A percentile compares a stretch with the other conserved stretches of the same genome.
These are phyloP conservation scores for Pseudogymnoascus sp. DNA, from an alignment of 2,329 filamentous ascomycete species.

Conservation along the genomic window DNA sequence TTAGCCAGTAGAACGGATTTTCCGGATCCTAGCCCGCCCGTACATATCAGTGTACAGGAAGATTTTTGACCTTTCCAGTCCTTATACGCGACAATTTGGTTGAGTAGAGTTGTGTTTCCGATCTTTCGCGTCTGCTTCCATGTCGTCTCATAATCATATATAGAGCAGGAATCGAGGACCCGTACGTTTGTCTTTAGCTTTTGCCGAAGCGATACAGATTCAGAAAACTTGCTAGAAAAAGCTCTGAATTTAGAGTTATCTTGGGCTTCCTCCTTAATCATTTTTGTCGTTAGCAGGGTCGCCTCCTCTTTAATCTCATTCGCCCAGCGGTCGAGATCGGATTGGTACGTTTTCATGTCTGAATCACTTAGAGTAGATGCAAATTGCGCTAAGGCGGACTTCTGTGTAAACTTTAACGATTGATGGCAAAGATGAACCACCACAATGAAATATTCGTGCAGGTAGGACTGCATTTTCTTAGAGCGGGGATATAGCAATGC, in stretches of 20 bases:
- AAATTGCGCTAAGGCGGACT: slow-evolving; percentile 28
- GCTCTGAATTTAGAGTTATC: slow-evolving; percentile 23
- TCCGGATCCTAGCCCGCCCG: slow-evolving; percentile 35
- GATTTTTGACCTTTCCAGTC: slow-evolving; percentile 22
- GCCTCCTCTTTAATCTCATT: slow-evolving; percentile 31
- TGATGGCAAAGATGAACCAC: slow-evolving; percentile 33
- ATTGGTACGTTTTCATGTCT: slow-evolving; percentile 27
- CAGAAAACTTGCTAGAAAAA: slow-evolving; percentile 17
- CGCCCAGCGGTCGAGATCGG: slow-evolving; percentile 30
- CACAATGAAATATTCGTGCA: slow-evolving; percentile 35
- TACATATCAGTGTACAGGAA: slow-evolving; percentile 28
- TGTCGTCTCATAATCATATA: slow-evolving; percentile 31
- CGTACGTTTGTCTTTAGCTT: slow-evolving; percentile 18
- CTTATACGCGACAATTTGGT: slow-evolving; percentile 18
- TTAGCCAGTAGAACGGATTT: slow-evolving; percentile 39
- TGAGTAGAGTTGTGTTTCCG: slow-evolving; percentile 29
- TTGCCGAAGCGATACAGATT: slow-evolving; percentile 12
- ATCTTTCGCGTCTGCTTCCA: slow-evolving; percentile 36
- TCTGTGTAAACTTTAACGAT: slow-evolving; percentile 27
- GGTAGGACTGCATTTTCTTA: slow-evolving; percentile 27
- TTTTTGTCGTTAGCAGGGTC: slow-evolving; percentile 21
- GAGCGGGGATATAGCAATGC: slow-evolving; percentile 34
- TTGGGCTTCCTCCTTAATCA: slow-evolving; percentile 15
- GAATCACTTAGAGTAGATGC: slow-evolving; percentile 24
- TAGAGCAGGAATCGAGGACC: slow-evolving; percentile 34